These are phyloP conservation scores for Saitozyma podzolica DNA, from an alignment of 768 basidiomycete genomes.

Conservation along the genomic window DNA sequence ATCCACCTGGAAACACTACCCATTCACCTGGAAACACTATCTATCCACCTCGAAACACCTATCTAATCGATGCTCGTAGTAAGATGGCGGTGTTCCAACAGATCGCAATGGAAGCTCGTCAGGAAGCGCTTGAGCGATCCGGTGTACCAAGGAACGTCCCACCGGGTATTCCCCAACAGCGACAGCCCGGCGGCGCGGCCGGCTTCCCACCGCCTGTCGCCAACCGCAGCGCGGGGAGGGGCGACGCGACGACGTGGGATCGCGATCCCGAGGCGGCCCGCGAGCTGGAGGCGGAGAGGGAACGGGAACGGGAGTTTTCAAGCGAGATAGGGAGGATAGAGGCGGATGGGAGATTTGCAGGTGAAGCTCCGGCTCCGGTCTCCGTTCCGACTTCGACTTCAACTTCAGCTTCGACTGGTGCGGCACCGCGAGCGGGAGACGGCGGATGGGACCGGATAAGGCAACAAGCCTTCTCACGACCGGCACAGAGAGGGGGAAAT, in stretches of 20 bases:
- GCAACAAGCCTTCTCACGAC: no score
- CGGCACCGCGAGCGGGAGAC: no score
- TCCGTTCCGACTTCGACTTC: constrained; percentile 2
- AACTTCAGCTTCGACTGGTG: neutral
- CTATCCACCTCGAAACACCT: neutral
- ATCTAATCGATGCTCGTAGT: constrained; percentile 6
- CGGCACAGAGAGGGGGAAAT: no score
- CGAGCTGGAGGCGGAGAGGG: constrained; percentile 16
- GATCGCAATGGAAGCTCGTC: constrained; percentile 23
- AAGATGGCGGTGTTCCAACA: constrained; percentile 37
- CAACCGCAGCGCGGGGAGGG: neutral
- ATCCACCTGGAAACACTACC: neutral
- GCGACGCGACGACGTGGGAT: constrained; percentile 3
- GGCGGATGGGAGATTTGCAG: constrained; percentile 1
- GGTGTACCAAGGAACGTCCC: neutral
- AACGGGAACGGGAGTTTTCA: constrained; percentile 1
- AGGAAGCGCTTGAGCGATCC: constrained; percentile 14
- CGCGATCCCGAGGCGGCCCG: constrained; percentile 4
- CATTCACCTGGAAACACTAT: neutral
- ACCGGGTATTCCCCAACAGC: neutral
- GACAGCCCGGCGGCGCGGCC: no score
- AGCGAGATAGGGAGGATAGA: neutral
- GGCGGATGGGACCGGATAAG: no score
- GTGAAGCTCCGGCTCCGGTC: constrained; percentile 2
- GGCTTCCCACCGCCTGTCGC: no score